phyloP scores from a whole-genome alignment of 257 asterid genomes.

The Jaltomata sinuosa region DNA sequence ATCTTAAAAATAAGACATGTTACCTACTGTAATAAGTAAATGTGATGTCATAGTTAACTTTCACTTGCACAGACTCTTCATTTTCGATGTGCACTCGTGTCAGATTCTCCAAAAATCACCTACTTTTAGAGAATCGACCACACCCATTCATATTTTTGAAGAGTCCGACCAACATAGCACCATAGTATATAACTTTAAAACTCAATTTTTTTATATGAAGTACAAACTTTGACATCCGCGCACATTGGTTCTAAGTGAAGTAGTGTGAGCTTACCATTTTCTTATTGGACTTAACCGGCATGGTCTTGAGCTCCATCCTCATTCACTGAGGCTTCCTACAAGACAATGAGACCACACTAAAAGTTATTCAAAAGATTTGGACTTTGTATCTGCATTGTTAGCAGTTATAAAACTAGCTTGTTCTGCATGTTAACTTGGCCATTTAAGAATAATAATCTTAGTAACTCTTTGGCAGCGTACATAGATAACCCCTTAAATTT shows the following conservation, averaged over 20 bases:
- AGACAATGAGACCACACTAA: not conserved
- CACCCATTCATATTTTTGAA: too few species aligned
- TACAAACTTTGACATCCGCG: not conserved
- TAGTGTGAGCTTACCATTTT: slow-evolving; percentile 30
- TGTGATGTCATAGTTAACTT: too few species aligned
- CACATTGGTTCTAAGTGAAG: not conserved
- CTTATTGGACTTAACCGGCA: slow-evolving; percentile 27
- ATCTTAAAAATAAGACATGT: not conserved
- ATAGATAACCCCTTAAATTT: not conserved
- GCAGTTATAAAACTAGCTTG: not conserved
- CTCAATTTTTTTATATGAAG: too few species aligned
- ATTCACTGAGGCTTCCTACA: slow-evolving; percentile 31
- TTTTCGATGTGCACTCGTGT: too few species aligned
- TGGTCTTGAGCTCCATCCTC: slow-evolving; percentile 23
- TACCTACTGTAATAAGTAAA: not conserved
- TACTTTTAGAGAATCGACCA: too few species aligned
- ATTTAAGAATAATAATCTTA: not conserved
- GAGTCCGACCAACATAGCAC: too few species aligned
- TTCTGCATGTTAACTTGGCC: not conserved
- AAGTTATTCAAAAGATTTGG: not conserved
- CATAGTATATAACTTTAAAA: too few species aligned
- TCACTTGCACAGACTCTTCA: too few species aligned
- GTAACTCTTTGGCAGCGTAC: not conserved
- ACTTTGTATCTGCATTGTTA: not conserved
- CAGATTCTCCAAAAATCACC: too few species aligned